Evolutionary conservation across 345 rosid genomes (phyloP).

Genomic region (Hibiscus tridactylites): DNA sequence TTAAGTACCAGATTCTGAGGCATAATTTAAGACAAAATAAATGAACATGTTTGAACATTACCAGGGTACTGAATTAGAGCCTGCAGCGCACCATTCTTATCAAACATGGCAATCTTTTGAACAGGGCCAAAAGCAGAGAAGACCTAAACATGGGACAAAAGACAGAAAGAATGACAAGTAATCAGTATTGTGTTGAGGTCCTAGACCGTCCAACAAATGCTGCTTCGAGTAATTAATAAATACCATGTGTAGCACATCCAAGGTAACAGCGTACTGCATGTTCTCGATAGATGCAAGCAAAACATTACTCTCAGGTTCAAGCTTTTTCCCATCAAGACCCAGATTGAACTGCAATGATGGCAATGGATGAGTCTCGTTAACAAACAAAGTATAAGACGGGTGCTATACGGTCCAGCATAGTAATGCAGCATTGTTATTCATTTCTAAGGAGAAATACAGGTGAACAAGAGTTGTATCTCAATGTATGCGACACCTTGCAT

Average conservation of each 20-base stretch:
- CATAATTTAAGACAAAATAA: not conserved
- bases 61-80: conserved; percentile 85
- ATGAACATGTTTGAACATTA: conserved; percentile 16
- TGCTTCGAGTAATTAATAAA: not conserved
- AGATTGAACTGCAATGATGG: conserved; percentile 42
- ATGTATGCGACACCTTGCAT: not conserved
- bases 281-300: conserved; percentile 99
- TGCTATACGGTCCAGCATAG: not conserved
- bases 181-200: not conserved
- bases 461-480: not conserved
- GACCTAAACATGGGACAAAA: conserved; percentile 37
- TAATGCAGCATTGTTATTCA: not conserved
- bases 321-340: conserved; percentile 87
- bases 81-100: conserved; percentile 93
- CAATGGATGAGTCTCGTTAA: not conserved
- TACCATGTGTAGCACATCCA: conserved; percentile 95
- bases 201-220: not conserved
- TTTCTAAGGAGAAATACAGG: conserved; percentile 1
- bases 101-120: conserved; percentile 98
- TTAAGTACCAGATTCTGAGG: not conserved
- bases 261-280: conserved; percentile 98
- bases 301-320: conserved; percentile 97
- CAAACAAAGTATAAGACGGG: not conserved
- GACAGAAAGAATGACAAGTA: not conserved
- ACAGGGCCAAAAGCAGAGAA: conserved; percentile 90